A percentile compares a stretch with the other conserved stretches of the same genome.
These are phyloP conservation scores for Penicillium cosmopolitanum DNA, from an alignment of 495 filamentous ascomycete species.

Conservation along the genomic window DNA sequence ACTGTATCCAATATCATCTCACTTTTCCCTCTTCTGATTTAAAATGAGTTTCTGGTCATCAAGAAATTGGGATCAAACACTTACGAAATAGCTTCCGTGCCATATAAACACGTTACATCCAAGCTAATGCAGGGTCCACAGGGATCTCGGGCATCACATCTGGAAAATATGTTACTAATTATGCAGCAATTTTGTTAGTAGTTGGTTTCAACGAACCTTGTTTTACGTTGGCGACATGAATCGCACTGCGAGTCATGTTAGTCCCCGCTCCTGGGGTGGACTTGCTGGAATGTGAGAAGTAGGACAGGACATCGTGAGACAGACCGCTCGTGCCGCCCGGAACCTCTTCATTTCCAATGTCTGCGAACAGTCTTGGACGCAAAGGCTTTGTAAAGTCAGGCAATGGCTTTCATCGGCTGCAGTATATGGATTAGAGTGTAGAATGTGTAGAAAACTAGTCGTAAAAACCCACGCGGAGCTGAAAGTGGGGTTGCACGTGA, in stretches of 20 bases:
- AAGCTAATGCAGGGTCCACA: conserved; percentile 12
- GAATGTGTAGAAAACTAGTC: not conserved
- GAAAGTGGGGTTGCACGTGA: not conserved
- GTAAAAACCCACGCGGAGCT: not conserved
- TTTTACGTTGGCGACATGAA: conserved; percentile 17
- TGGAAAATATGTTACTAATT: not conserved
- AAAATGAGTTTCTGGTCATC: not conserved
- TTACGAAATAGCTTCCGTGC: conserved; percentile 15
- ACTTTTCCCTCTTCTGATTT: conserved; percentile 9
- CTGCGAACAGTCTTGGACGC: not conserved
- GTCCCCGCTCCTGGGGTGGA: not conserved
- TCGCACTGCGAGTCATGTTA: conserved; percentile 9
- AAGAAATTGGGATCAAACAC: not conserved
- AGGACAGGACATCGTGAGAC: not conserved
- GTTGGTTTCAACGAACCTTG: not conserved
- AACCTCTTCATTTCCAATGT: conserved; percentile 14
- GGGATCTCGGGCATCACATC: conserved; percentile 15
- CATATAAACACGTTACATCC: conserved; percentile 12
- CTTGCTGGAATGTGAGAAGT: not conserved
- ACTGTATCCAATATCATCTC: conserved; percentile 16
- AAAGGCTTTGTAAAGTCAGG: not conserved
- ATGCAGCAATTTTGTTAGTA: not conserved
- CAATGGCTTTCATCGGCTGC: not conserved
- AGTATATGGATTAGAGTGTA: not conserved
- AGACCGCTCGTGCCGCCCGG: conserved; percentile 15